Conservation (phyloP, 208 protist genomes). For the Tetramitus jugosus region DNA sequence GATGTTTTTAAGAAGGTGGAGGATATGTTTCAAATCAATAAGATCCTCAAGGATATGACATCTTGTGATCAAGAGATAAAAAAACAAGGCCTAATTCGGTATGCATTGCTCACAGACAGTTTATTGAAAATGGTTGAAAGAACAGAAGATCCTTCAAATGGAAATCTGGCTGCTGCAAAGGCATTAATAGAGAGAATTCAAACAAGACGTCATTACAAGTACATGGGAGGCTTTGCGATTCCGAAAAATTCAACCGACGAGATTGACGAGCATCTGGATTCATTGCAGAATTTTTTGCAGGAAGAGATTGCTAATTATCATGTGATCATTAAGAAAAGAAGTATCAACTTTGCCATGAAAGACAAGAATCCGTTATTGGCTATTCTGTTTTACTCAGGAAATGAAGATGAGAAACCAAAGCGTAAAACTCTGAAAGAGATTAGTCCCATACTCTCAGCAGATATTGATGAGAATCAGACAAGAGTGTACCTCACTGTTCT, state of each 20-base stretch:
- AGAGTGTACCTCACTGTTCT: too few species aligned
- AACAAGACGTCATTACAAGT: constrained; percentile 16
- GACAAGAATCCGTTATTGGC: constrained; percentile 51
- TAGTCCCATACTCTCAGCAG: too few species aligned
- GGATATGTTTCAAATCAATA: not conserved
- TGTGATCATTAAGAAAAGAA: too few species aligned
- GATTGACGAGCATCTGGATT: too few species aligned
- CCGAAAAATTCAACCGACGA: too few species aligned
- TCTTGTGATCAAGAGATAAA: too few species aligned
- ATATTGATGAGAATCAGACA: too few species aligned
- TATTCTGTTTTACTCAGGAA: constrained; percentile 43
- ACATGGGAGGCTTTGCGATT: constrained; percentile 21
- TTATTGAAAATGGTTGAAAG: not conserved
- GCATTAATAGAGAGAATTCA: not conserved
- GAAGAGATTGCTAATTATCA: too few species aligned
- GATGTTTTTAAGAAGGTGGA: not conserved
- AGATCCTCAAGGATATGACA: not conserved
- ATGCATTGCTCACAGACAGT: not conserved
- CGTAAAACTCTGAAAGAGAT: too few species aligned
- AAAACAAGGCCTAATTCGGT: too few species aligned
- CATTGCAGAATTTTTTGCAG: too few species aligned
- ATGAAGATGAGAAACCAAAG: constrained; percentile 6
- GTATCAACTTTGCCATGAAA: constrained; percentile 52
- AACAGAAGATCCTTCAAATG: too few species aligned
- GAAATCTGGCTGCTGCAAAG: not conserved